Conservation (phyloP, 257 asterid genomes). For the Fraxinus cuspidata region DNA sequence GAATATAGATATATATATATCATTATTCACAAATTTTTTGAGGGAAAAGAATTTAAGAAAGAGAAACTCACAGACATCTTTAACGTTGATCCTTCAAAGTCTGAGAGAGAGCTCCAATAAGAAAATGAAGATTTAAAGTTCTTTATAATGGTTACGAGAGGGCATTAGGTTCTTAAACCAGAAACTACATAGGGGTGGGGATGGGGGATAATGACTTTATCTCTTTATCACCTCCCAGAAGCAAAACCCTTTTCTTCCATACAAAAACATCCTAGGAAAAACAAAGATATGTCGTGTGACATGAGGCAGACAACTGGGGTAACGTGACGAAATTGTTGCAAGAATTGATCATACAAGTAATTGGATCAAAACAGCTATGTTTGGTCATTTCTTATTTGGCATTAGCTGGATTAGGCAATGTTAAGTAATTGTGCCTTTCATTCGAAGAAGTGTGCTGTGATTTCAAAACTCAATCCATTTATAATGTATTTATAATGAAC, state of each 20-base stretch:
- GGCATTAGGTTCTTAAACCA: slow-evolving; percentile 46
- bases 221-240: slow-evolving; percentile 9
- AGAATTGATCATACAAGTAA: not conserved
- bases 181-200: slow-evolving; percentile 30
- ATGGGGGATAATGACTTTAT: slow-evolving; percentile 51
- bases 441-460: not conserved
- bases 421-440: not conserved
- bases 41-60: not conserved
- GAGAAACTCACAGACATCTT: slow-evolving; percentile 59
- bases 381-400: not conserved
- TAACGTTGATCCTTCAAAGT: not conserved
- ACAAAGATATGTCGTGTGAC: not conserved
- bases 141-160: not conserved
- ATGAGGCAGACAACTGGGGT: slow-evolving; percentile 2
- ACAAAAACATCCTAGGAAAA: not conserved
- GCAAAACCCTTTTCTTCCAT: slow-evolving; percentile 5
- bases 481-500: too few species aligned
- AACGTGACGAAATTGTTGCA: slow-evolving; percentile 6
- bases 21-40: not conserved
- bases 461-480: too few species aligned
- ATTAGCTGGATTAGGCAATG: not conserved
- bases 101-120: not conserved
- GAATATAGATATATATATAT: too few species aligned
- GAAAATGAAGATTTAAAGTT: not conserved
- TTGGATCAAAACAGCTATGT: not conserved